Evolutionary conservation across 306 rosid species (phyloP).

Genomic region (Gleditsia sinensis): DNA sequence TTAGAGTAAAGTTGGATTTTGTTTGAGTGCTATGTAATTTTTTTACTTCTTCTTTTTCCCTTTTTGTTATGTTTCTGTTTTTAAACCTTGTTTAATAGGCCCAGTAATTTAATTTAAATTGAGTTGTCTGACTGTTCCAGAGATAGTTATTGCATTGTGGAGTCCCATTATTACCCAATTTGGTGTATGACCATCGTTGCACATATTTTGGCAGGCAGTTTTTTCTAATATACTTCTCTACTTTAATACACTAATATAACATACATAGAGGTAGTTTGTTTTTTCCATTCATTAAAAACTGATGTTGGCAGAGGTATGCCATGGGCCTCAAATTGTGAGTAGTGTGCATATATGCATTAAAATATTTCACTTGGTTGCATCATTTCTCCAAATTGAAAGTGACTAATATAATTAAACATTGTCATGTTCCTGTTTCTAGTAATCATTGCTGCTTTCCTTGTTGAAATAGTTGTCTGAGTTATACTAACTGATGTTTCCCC

Average conservation of each 20-base stretch:
- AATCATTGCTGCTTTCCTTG: neutral
- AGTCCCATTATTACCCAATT: slow-evolving; percentile 37
- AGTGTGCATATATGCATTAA: neutral
- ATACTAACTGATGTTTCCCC: neutral
- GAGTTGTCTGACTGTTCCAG: slow-evolving; percentile 35
- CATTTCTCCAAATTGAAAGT: neutral
- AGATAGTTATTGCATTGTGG: slow-evolving; percentile 42
- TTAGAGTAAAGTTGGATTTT: slow-evolving; percentile 34
- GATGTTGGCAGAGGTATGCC: neutral
- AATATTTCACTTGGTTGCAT: neutral
- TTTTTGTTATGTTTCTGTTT: slow-evolving; percentile 4
- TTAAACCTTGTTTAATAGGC: slow-evolving; percentile 41
- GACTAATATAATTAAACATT: neutral
- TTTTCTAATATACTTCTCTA: neutral
- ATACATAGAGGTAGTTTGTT: neutral
- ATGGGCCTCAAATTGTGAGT: neutral
- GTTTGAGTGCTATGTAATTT: slow-evolving; percentile 41
- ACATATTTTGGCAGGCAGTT: slow-evolving; percentile 33
- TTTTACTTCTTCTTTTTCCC: neutral
- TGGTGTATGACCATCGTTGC: slow-evolving; percentile 36
- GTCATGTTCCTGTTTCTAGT: neutral
- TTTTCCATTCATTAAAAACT: neutral
- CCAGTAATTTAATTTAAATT: slow-evolving; percentile 39
- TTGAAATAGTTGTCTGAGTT: neutral
- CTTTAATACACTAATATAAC: neutral